A percentile compares a stretch with the other conserved stretches of the same genome.
These are phyloP conservation scores for Pelargonium citronellum DNA, from an alignment of 441 rosid species.

Conservation along the genomic window DNA sequence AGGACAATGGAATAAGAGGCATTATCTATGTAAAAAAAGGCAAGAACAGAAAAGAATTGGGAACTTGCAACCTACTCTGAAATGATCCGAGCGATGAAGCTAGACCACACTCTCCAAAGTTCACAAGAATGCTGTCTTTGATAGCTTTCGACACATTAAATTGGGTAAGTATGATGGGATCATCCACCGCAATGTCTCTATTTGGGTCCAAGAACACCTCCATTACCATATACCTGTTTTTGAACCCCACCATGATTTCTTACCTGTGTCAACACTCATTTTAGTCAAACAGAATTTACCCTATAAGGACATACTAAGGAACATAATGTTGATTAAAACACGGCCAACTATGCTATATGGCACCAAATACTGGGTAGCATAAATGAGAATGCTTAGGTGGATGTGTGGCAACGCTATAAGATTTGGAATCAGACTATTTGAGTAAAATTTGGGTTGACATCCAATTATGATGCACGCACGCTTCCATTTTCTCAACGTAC, in stretches of 20 bases:
- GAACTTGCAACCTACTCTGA: constrained; percentile 32
- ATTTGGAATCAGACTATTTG: too few relatives aligned
- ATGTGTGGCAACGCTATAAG: too few relatives aligned
- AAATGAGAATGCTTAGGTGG: too few relatives aligned
- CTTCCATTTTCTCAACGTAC: too few relatives aligned
- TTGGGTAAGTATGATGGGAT: constrained; percentile 60
- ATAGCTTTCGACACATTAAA: constrained; percentile 60
- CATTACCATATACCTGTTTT: constrained; percentile 71
- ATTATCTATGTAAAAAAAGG: too few relatives aligned
- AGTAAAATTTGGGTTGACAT: too few relatives aligned
- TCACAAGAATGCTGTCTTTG: constrained; percentile 50
- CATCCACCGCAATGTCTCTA: constrained; percentile 43
- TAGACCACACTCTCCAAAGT: constrained; percentile 71
- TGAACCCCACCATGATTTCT: constrained; percentile 61
- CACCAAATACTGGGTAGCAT: too few relatives aligned
- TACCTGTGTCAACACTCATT: neutral
- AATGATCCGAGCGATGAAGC: constrained; percentile 61
- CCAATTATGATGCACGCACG: too few relatives aligned
- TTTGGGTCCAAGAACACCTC: constrained; percentile 71
- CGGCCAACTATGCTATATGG: too few relatives aligned
- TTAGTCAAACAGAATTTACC: neutral
- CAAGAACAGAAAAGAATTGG: too few relatives aligned
- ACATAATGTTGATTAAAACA: neutral
- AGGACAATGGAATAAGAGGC: too few relatives aligned
- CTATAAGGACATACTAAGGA: neutral